phyloP scores from a whole-genome alignment of 306 rosid species.

The Pterocarpus santalinus region DNA sequence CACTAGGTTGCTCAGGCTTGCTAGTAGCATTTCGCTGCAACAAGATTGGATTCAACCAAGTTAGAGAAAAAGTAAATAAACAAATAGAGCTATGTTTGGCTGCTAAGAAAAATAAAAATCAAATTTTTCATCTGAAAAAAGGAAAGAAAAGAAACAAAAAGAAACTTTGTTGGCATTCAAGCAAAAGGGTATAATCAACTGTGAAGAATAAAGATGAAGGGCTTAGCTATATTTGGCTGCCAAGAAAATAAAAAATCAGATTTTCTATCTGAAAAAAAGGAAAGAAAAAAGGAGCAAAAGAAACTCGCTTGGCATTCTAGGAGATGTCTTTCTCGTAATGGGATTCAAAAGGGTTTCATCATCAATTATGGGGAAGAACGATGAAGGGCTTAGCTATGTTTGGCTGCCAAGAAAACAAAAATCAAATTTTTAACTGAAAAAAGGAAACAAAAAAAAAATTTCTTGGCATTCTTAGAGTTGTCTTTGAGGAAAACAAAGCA shows the following conservation, averaged over 20 bases:
- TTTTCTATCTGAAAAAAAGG: not conserved
- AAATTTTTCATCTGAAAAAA: not conserved
- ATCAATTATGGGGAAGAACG: not conserved
- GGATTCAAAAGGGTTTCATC: not conserved
- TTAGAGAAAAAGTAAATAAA: not conserved
- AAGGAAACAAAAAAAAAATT: too few relatives aligned
- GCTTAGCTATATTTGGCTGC: not conserved
- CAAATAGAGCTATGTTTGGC: slow-evolving; percentile 42
- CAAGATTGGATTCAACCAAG: not conserved
- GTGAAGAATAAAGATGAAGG: not conserved
- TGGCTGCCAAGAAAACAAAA: not conserved
- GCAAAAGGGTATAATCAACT: not conserved
- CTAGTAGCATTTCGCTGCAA: slow-evolving; percentile 60
- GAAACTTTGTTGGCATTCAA: not conserved
- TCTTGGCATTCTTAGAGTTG: not conserved
- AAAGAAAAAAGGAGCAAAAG: not conserved
- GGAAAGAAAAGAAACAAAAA: not conserved
- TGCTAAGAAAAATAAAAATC: not conserved
- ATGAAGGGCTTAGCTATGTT: not conserved
- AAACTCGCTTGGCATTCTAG: slow-evolving; percentile 16
- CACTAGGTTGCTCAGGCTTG: slow-evolving; percentile 53
- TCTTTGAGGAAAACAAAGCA: not conserved
- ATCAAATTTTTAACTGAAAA: too few relatives aligned
- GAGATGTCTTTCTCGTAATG: not conserved
- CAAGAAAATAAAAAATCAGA: not conserved